Evolutionary conservation across 176 grass and related monocot species (phyloP), one percentile per base, ranked within the genome.

Genomic region (Aegilops umbellulata): DNA sequence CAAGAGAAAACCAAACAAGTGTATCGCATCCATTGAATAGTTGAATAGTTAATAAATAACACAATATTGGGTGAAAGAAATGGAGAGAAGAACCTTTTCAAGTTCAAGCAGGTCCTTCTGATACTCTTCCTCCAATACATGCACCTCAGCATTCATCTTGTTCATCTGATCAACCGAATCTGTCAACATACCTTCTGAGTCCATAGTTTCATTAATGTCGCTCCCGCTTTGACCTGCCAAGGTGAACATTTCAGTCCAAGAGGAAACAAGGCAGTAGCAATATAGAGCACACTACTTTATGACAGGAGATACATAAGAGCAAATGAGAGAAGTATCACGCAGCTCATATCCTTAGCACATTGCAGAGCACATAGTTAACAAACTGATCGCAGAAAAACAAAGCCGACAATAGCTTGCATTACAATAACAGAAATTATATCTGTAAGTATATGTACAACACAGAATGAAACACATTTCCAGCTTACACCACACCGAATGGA

Each of bases 101-200:
- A 79, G 74, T 32, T 75, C 36, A 68, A 87, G 84, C 64, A 89
- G 63, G 44, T 89, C 86, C 6, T 91, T 94, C 61, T 91, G 60
- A 26, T 92, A 97, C 55, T 90, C 95, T 79, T 17, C 73, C 69
- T 97, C 88, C 78, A 97, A 41, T 29, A 79, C 35, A 16, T 81
- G 81, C 78, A 94, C 49, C 88, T 94, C 85, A 77, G 72, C 60
- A 38, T 86, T 83, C 17, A 84, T 53, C 14, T 14, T 72, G 66
- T 63, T 86, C 38, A 76, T 74, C 53, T 94, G 85, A 75, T 85
- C 92, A 38, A 32, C 67, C 71, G 89, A 62, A 60, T 55, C 86
- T 82, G 89, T 89, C 73, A 68, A 44, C 49, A 53, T 92, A 16
- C 17, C 27, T 83, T 92, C 87, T 70, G 87, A 77, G 26, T 90